Evolutionary conservation across 176 grass and related monocot species (phyloP).

Genomic region (Juncus effusus): DNA sequence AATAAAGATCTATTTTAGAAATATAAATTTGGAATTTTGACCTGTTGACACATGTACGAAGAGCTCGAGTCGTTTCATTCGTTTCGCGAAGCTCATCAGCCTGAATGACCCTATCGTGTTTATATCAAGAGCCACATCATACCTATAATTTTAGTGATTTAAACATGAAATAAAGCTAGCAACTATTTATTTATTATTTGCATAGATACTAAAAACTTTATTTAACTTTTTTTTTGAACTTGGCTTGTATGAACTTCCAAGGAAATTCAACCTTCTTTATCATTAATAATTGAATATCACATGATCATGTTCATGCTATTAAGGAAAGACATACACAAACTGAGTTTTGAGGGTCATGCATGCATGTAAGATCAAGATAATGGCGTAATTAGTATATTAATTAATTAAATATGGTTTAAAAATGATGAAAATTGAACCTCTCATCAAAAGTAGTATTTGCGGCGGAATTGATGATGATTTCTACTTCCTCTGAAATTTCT

Average conservation of each 20-base stretch:
- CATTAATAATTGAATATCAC: no score
- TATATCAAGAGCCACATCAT: slow-evolving; percentile 85
- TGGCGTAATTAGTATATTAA: no score
- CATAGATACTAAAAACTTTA: neutral
- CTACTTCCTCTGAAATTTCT: slow-evolving; percentile 55
- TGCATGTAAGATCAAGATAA: neutral
- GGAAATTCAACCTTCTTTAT: neutral
- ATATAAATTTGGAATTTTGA: slow-evolving; percentile 20
- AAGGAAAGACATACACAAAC: no score
- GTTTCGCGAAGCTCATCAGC: slow-evolving; percentile 87
- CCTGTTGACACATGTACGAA: slow-evolving; percentile 96
- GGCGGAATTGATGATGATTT: slow-evolving; percentile 76
- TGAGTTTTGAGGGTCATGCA: neutral
- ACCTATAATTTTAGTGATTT: slow-evolving; percentile 41
- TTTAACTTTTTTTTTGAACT: neutral
- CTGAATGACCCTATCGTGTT: slow-evolving; percentile 87
- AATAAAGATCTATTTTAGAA: neutral
- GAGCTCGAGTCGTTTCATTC: slow-evolving; percentile 60
- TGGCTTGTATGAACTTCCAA: neutral
- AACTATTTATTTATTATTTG: neutral
- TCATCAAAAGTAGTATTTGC: slow-evolving; percentile 95
- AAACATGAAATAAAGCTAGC: neutral
- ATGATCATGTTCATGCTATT: no score
- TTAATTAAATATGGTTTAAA: neutral
- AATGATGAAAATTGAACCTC: slow-evolving; percentile 43